A percentile compares a stretch with the other conserved stretches of the same genome.
Conservation (phyloP, 2,329 filamentous ascomycete species). For the Neonectria ditissima region DNA sequence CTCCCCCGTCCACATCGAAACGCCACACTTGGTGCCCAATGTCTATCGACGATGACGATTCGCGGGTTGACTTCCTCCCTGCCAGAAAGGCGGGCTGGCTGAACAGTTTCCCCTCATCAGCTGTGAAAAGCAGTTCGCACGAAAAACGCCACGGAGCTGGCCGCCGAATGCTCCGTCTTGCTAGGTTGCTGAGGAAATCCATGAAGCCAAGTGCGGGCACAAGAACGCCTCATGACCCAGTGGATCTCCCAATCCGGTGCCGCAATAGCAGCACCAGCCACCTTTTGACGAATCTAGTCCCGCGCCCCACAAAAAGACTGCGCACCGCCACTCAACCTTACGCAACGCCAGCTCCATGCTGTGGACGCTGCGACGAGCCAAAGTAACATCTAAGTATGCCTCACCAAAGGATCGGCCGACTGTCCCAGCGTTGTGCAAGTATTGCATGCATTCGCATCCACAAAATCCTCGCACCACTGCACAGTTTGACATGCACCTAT, state of each 20-base stretch:
- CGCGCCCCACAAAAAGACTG: background rate
- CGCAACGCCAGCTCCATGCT: slow-evolving; percentile 22
- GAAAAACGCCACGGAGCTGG: background rate
- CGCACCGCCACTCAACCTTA: slow-evolving; percentile 28
- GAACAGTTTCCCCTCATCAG: background rate
- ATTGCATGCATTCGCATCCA: background rate
- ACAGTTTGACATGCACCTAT: slow-evolving; percentile 7
- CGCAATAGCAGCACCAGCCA: slow-evolving; percentile 22
- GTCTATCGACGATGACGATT: background rate
- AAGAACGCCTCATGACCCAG: slow-evolving; percentile 10
- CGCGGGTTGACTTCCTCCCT: no score
- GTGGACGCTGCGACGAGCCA: background rate
- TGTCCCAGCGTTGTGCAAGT: background rate
- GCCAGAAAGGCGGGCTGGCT: background rate
- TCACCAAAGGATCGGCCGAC: background rate
- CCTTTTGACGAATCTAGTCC: slow-evolving; percentile 17
- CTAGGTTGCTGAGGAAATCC: slow-evolving; percentile 1
- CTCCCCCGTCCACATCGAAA: background rate
- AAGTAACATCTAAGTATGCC: slow-evolving; percentile 9
- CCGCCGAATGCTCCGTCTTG: background rate
- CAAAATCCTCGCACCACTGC: background rate
- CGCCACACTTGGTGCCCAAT: background rate
- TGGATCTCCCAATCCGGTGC: background rate
- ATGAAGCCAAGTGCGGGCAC: slow-evolving; percentile 10
- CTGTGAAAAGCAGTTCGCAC: background rate